A percentile compares a stretch with the other conserved stretches of the same genome.
Evolutionary conservation across 2,329 filamentous ascomycete species (phyloP).

Genomic region (Mariannaea elegans): DNA sequence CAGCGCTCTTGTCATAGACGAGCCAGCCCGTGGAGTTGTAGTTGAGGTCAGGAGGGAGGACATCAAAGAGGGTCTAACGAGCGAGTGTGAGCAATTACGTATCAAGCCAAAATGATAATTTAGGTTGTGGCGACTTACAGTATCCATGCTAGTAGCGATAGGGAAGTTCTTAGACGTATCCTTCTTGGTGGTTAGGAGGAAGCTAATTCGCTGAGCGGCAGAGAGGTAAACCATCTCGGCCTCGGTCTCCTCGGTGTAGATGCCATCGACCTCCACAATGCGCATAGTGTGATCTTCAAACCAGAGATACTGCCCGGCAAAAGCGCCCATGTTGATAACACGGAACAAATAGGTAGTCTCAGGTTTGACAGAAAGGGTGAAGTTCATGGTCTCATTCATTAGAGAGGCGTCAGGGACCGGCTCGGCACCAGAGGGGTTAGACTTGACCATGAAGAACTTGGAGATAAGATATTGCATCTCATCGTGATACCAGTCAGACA

Average conservation of each 20-base stretch:
- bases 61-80: slow-evolving; percentile 74
- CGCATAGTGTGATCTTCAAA: slow-evolving; percentile 73
- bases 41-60: slow-evolving; percentile 72
- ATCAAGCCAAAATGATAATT: not conserved
- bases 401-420: slow-evolving; percentile 74
- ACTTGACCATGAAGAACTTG: slow-evolving; percentile 63
- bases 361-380: slow-evolving; percentile 67
- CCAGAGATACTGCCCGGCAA: slow-evolving; percentile 73
- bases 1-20: slow-evolving; percentile 60
- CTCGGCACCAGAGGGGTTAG: slow-evolving; percentile 66
- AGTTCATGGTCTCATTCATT: slow-evolving; percentile 74
- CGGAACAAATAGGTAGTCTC: slow-evolving; percentile 78
- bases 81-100: too few species aligned
- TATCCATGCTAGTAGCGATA: slow-evolving; percentile 76
- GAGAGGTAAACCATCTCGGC: slow-evolving; percentile 72
- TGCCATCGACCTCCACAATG: slow-evolving; percentile 77
- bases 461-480: slow-evolving; percentile 58
- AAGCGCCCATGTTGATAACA: slow-evolving; percentile 77
- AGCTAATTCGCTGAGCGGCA: slow-evolving; percentile 72
- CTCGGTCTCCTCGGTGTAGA: slow-evolving; percentile 69
- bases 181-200: slow-evolving; percentile 70
- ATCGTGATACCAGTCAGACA: slow-evolving; percentile 78
- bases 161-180: slow-evolving; percentile 71
- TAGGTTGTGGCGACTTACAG: slow-evolving; percentile 49
- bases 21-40: slow-evolving; percentile 73